Base-by-base conservation (phyloP, 192 early-diverging fungal genomes). In the Umbelopsis sp. region DNA sequence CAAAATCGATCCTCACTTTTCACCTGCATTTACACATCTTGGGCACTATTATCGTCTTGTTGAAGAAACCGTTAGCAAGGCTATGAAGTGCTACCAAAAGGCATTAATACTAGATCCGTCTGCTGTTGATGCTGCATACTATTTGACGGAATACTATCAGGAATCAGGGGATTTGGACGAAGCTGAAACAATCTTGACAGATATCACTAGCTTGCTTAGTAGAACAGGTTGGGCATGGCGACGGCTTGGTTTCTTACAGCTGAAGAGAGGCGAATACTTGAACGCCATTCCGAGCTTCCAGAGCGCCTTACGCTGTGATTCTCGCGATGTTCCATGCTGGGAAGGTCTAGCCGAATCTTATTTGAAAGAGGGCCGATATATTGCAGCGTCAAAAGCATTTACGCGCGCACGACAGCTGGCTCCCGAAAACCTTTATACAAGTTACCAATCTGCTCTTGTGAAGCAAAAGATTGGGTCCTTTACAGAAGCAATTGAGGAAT, bases 331-430 rank as follows among this genome's bases (percentile, higher is more conserved):
- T 0, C 69, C 55, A 37, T 89, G 83, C 48, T 93, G 96, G 96
- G 82, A 95, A 80, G 91, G 91, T 15, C 80, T 94, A 44, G 90
- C 88, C 47, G 91, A 94, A 67, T 86, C 90, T 6, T 94, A 94
- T 61, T 76, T 84, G 44, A 84, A 81, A 8, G 88, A 88, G 50
- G 92, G 92, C 2, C 84, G 89, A 20, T 93, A 86, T 73, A 83
- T 85, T 35, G 91, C 94, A 8, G 85, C 91, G 0, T 68, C 90
- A n/a, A 92, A 90, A 61, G 95, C 95, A 0, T 91, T 93, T 67
- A 80, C 72, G 7, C 84, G 92, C 30, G 88, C 88, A 21, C 79
- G 85, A 2, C 90, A 93, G 25, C 80, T 97, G 8, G 84, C 89
- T 20, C 85, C 89, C 5, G 58, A 52, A 0, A 81, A 82, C 35